These are phyloP conservation scores for Stenogyne calaminthoides DNA, from an alignment of 305 asterid genomes.

Conservation along the genomic window DNA sequence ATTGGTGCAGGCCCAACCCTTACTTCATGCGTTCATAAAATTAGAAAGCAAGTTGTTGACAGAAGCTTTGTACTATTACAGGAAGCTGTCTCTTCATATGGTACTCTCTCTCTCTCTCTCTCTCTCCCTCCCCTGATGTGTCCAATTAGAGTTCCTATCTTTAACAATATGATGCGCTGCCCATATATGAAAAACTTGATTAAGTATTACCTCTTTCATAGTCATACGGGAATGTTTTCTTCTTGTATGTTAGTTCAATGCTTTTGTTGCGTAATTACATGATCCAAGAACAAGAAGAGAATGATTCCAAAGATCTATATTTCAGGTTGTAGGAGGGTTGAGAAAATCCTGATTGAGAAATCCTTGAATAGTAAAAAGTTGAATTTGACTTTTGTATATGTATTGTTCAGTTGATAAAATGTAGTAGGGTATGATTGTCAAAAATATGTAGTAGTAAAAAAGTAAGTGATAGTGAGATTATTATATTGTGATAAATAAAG, in stretches of 20 bases:
- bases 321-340: not conserved
- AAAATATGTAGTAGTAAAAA: too few species aligned
- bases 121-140: not conserved
- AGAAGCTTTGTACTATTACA: slow-evolving; percentile 71
- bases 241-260: not conserved
- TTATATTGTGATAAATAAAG: too few species aligned
- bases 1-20: slow-evolving; percentile 87
- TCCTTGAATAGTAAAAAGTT: too few species aligned
- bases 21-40: slow-evolving; percentile 56
- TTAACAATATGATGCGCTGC: not conserved
- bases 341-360: too few species aligned
- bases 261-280: not conserved
- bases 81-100: slow-evolving; percentile 77
- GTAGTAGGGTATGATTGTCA: too few species aligned
- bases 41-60: slow-evolving; percentile 77
- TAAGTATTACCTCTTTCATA: not conserved
- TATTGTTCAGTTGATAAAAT: too few species aligned
- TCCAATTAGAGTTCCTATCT: not conserved
- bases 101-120: slow-evolving; percentile 51
- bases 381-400: too few species aligned
- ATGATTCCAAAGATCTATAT: not conserved
- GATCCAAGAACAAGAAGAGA: not conserved
- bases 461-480: too few species aligned
- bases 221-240: not conserved
- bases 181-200: not conserved